Evolutionary conservation across 805 yeast species (phyloP).

Genomic region (Cyberlindnera americana): DNA sequence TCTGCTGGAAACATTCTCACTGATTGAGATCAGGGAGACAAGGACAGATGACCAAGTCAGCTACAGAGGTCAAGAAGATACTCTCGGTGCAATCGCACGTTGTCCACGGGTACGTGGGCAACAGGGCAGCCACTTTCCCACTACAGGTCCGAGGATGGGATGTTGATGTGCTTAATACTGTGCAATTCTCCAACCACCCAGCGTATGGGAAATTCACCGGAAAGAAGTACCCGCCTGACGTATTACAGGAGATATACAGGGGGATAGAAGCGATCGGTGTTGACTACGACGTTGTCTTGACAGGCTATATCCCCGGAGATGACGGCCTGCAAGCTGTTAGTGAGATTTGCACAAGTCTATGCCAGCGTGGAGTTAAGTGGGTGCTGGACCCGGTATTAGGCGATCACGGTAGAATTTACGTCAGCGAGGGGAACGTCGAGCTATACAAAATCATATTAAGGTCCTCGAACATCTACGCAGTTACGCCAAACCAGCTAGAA

Average conservation of each 20-base stretch:
- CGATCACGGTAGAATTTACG: constrained; percentile 82
- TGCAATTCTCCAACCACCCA: constrained; percentile 87
- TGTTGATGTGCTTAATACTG: constrained; percentile 85
- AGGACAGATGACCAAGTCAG: neutral
- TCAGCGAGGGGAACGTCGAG: constrained; percentile 52
- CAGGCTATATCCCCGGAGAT: constrained; percentile 76
- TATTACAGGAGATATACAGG: constrained; percentile 44
- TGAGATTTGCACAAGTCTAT: constrained; percentile 34
- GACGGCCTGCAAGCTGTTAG: constrained; percentile 51
- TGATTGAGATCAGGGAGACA: too few relatives aligned
- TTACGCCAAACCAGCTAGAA: constrained; percentile 77
- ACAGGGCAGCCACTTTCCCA: constrained; percentile 87
- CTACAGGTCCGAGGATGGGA: constrained; percentile 88
- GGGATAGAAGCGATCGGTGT: constrained; percentile 52
- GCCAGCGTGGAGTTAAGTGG: constrained; percentile 42
- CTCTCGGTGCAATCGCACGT: constrained; percentile 85
- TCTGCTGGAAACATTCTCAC: too few relatives aligned
- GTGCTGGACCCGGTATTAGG: constrained; percentile 91
- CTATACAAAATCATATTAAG: constrained; percentile 46
- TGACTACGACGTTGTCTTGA: constrained; percentile 60
- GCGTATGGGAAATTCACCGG: constrained; percentile 77
- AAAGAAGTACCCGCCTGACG: constrained; percentile 40
- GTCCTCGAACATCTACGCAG: constrained; percentile 42
- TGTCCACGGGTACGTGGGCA: constrained; percentile 94
- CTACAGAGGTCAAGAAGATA: constrained; percentile 19